phyloP scores from a whole-genome alignment of 345 rosid genomes.

The Eutrema japonicum region DNA sequence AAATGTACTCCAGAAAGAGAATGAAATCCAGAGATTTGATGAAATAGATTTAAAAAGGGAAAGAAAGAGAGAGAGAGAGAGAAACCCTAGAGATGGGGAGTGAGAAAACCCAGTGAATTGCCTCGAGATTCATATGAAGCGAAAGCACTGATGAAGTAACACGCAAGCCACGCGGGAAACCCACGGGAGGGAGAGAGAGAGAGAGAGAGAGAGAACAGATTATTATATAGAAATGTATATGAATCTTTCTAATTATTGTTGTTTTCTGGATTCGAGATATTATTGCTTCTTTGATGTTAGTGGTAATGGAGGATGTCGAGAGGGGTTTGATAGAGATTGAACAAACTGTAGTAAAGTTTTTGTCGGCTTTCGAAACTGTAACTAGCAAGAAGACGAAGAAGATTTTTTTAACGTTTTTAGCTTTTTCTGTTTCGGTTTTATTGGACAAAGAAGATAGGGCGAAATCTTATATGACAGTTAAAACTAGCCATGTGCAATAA shows the following conservation, averaged over 20 bases:
- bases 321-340: conserved; percentile 26
- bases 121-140: conserved; percentile 38
- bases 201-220: conserved; percentile 1
- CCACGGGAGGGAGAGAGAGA: conserved; percentile 17
- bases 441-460: neutral
- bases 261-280: conserved; percentile 31
- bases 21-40: conserved; percentile 23
- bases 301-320: conserved; percentile 19
- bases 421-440: neutral
- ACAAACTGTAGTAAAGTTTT: conserved; percentile 18
- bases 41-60: no score
- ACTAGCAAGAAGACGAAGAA: conserved; percentile 25
- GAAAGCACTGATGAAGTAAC: conserved; percentile 40
- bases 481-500: no score
- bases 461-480: no score
- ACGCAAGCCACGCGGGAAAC: conserved; percentile 42
- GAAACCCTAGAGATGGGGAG: conserved; percentile 32
- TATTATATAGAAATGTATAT: neutral
- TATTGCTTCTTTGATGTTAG: conserved; percentile 24
- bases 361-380: conserved; percentile 26
- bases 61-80: conserved; percentile 6
- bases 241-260: conserved; percentile 3
- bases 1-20: conserved; percentile 22
- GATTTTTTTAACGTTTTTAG: neutral
- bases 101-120: conserved; percentile 13